phyloP scores from a whole-genome alignment of 495 filamentous ascomycete genomes.

The Penicillium goetzii region DNA sequence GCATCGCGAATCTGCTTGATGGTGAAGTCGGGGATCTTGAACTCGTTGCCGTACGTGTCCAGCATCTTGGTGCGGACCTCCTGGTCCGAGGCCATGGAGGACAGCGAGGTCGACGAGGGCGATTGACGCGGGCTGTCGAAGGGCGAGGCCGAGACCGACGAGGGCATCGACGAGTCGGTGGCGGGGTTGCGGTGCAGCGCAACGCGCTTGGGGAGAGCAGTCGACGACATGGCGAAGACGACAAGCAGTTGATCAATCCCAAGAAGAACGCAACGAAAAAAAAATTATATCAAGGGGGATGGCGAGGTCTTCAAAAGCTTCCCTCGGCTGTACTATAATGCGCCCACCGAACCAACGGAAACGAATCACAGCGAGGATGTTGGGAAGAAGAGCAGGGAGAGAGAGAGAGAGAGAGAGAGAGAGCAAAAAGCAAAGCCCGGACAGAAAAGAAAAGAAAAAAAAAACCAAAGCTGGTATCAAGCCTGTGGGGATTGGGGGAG shows the following conservation, averaged over 20 bases:
- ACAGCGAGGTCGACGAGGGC: conserved; percentile 86
- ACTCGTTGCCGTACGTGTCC: conserved; percentile 70
- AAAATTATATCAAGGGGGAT: not conserved
- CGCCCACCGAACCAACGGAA: conserved; percentile 15
- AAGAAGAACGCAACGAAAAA: not conserved
- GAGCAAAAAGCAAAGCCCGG: not conserved
- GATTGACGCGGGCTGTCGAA: conserved; percentile 72
- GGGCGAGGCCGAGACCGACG: conserved; percentile 66
- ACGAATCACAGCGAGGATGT: conserved; percentile 7
- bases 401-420: not conserved
- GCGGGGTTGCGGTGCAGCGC: conserved; percentile 53
- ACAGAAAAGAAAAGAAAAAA: conserved; percentile 1
- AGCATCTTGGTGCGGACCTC: conserved; percentile 57
- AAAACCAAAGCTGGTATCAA: not conserved
- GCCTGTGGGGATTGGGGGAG: not conserved
- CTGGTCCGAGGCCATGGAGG: conserved; percentile 73
- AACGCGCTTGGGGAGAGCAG: conserved; percentile 58
- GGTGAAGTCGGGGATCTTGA: conserved; percentile 70
- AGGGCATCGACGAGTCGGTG: conserved; percentile 64
- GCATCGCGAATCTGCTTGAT: conserved; percentile 72
- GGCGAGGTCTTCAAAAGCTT: not conserved
- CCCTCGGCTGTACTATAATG: conserved; percentile 13
- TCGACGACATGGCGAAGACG: conserved; percentile 56
- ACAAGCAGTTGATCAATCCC: conserved; percentile 6
- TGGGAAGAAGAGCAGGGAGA: conserved; percentile 1